A percentile compares a stretch with the other conserved stretches of the same genome.
phyloP scores from a whole-genome alignment of 768 basidiomycete species.

The Boletus tylopilopsis region DNA sequence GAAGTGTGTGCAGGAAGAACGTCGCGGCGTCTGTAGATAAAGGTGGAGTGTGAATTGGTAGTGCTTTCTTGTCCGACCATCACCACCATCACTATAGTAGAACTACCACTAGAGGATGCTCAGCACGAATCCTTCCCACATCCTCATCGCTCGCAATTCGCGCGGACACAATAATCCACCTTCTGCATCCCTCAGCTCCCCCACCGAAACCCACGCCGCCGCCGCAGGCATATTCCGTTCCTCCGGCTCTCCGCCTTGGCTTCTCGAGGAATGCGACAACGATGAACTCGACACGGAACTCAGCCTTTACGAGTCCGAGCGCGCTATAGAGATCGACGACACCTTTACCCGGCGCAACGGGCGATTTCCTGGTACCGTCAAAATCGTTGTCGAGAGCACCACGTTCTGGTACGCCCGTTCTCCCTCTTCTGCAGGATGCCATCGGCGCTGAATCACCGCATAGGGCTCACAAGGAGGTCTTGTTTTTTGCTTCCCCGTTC shows the following conservation, averaged over 20 bases:
- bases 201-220: conserved; percentile 85
- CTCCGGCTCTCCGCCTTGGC: conserved; percentile 75
- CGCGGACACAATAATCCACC: conserved; percentile 72
- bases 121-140: conserved; percentile 69
- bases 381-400: conserved; percentile 84
- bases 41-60: background rate
- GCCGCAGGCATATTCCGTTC: conserved; percentile 82
- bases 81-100: too few species aligned
- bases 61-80: background rate
- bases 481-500: conserved; percentile 93
- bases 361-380: conserved; percentile 80
- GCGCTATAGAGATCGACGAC: conserved; percentile 75
- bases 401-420: conserved; percentile 86
- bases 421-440: background rate
- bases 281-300: conserved; percentile 70
- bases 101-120: conserved; percentile 4
- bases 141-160: conserved; percentile 85
- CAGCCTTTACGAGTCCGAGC: conserved; percentile 61
- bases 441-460: conserved; percentile 6
- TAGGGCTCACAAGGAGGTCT: conserved; percentile 89
- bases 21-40: too few species aligned
- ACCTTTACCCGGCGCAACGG: conserved; percentile 63
- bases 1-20: too few species aligned
- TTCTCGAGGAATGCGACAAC: conserved; percentile 69
- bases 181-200: conserved; percentile 77